Evolutionary conservation across 768 basidiomycete genomes (phyloP).

Genomic region (Macrocybe gigantea): DNA sequence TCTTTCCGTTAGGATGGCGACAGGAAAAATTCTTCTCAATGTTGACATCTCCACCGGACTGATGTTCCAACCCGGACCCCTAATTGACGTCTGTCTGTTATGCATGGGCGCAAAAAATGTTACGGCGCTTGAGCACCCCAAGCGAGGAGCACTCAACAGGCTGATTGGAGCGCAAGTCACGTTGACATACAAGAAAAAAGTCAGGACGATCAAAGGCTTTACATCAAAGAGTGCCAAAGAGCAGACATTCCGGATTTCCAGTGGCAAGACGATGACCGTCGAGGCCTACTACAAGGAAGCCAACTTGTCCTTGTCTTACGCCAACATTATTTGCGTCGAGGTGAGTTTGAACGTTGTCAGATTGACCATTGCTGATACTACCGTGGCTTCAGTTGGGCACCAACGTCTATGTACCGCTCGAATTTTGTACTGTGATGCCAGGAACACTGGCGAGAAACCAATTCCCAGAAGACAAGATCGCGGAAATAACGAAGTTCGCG

Average conservation of each 20-base stretch:
- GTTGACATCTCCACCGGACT: conserved; percentile 69
- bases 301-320: conserved; percentile 50
- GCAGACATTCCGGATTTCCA: conserved; percentile 49
- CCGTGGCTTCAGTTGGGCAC: conserved; percentile 40
- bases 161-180: conserved; percentile 25
- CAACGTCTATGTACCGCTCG: conserved; percentile 58
- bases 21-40: conserved; percentile 55
- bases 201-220: conserved; percentile 60
- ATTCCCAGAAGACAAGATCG: conserved; percentile 60
- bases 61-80: conserved; percentile 60
- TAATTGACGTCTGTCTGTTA: conserved; percentile 48
- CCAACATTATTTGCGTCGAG: conserved; percentile 64
- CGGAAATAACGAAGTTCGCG: conserved; percentile 57
- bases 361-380: conserved; percentile 1
- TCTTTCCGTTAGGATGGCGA: conserved; percentile 62
- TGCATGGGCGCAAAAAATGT: conserved; percentile 31
- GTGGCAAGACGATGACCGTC: conserved; percentile 51
- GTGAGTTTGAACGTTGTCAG: conserved; percentile 27
- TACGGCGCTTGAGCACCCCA: conserved; percentile 52
- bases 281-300: conserved; percentile 53
- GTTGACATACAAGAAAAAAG: conserved; percentile 17
- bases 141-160: conserved; percentile 39
- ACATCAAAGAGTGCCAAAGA: conserved; percentile 46
- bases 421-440: conserved; percentile 49
- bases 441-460: conserved; percentile 73